Percentiles rank a stretch among this genome's conserved stretches.
Conservation (phyloP, 2,329 filamentous ascomycete species). For the Onygena corvina region DNA sequence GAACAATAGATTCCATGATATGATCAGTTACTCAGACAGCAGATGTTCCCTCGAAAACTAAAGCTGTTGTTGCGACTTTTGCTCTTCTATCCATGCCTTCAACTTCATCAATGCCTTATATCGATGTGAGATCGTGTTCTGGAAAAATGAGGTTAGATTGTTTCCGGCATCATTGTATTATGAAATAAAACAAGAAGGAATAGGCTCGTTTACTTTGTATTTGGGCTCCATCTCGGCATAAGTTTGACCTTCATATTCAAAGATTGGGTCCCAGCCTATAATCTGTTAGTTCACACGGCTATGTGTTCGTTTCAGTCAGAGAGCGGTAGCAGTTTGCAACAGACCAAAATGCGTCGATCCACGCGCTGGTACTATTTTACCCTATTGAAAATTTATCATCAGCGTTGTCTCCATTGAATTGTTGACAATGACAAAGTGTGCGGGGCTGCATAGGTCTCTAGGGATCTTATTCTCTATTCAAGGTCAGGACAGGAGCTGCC, state of each 20-base stretch:
- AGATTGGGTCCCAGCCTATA: conserved; percentile 91
- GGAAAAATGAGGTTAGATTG: conserved; percentile 4
- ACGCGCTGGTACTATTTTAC: conserved; percentile 72
- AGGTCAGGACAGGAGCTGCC: neutral
- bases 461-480: neutral
- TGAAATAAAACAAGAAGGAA: neutral
- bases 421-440: neutral
- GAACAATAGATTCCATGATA: neutral
- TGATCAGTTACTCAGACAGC: neutral
- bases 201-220: conserved; percentile 57
- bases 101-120: conserved; percentile 77
- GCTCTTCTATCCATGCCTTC: conserved; percentile 60
- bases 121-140: conserved; percentile 85
- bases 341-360: conserved; percentile 73
- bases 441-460: too few relatives aligned
- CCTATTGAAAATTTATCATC: conserved; percentile 29
- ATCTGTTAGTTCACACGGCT: conserved; percentile 7
- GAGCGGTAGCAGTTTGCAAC: conserved; percentile 21
- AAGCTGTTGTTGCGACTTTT: conserved; percentile 17
- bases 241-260: conserved; percentile 85
- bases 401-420: neutral
- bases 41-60: neutral
- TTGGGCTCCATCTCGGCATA: conserved; percentile 90
- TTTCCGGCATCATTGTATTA: neutral
- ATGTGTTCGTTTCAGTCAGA: conserved; percentile 13